Conservation (phyloP, 1,139 yeast genomes). For the Suhomyces coccinellae region DNA sequence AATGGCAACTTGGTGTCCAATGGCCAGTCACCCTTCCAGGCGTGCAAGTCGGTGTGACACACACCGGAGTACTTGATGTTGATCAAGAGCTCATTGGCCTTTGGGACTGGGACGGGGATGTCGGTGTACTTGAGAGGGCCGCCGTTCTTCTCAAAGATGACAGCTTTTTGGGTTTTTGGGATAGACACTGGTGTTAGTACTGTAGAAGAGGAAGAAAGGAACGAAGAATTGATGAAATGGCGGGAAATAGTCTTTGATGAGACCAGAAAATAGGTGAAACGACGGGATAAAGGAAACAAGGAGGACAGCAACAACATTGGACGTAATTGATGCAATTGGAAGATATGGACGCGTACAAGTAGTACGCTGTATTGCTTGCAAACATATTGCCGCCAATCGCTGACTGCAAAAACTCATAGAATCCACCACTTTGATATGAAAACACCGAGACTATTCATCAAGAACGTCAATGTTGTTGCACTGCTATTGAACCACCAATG, state of each 20-base stretch:
- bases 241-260: too few relatives aligned
- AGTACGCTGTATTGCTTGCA: too few relatives aligned
- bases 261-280: too few relatives aligned
- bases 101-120: constrained; percentile 63
- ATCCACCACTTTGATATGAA: too few relatives aligned
- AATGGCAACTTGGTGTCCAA: constrained; percentile 62
- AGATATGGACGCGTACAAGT: too few relatives aligned
- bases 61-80: constrained; percentile 68
- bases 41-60: constrained; percentile 70
- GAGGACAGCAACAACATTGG: neutral
- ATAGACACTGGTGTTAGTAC: constrained; percentile 22
- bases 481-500: too few relatives aligned
- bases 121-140: constrained; percentile 65
- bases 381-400: too few relatives aligned
- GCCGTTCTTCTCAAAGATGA: constrained; percentile 65
- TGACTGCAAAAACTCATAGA: too few relatives aligned
- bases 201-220: neutral
- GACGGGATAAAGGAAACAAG: too few relatives aligned
- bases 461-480: too few relatives aligned
- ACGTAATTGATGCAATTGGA: too few relatives aligned
- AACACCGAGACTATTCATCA: too few relatives aligned
- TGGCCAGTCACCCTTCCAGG: constrained; percentile 77
- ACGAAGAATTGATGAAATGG: neutral
- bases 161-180: constrained; percentile 71
- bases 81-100: constrained; percentile 58